A percentile compares a stretch with the other conserved stretches of the same genome.
Conservation (phyloP, 192 early-diverging fungal genomes). For the Backusella circina region DNA sequence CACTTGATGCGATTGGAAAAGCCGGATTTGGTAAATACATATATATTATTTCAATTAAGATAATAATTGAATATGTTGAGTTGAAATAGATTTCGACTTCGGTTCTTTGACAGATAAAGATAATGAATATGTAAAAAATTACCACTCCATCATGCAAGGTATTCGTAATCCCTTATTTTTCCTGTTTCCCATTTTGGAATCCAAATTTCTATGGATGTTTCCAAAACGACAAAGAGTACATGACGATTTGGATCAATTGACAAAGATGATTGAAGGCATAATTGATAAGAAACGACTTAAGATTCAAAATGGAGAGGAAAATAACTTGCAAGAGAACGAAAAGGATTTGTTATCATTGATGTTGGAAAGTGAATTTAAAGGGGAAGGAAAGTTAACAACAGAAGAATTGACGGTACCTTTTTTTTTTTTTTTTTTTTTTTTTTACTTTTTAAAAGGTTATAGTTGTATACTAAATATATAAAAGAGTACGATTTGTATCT, state of each 20-base stretch:
- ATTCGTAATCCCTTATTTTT: not conserved
- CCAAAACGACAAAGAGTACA: slow-evolving; percentile 10
- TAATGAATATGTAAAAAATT: slow-evolving; percentile 5
- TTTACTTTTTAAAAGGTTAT: not conserved
- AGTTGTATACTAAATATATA: not conserved
- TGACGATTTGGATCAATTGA: slow-evolving; percentile 8
- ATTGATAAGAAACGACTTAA: slow-evolving; percentile 26
- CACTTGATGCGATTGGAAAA: slow-evolving; percentile 28
- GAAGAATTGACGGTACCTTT: not conserved
- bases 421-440: not conserved
- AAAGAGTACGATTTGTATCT: slow-evolving; percentile 31
- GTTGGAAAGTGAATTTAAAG: slow-evolving; percentile 19
- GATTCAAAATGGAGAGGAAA: not conserved
- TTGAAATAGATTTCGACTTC: slow-evolving; percentile 17
- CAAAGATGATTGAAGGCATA: slow-evolving; percentile 1
- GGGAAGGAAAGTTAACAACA: not conserved
- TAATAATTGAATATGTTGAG: too few species aligned
- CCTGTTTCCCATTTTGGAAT: slow-evolving; percentile 17
- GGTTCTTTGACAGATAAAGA: slow-evolving; percentile 7
- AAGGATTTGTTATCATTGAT: slow-evolving; percentile 30
- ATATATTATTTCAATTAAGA: too few species aligned
- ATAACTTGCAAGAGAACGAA: slow-evolving; percentile 16
- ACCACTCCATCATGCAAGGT: slow-evolving; percentile 4
- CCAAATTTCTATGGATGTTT: slow-evolving; percentile 6
- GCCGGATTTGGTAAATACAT: slow-evolving; percentile 20